Evolutionary conservation across 1,139 yeast species (phyloP).

Genomic region (Groenewaldozyma sp.): DNA sequence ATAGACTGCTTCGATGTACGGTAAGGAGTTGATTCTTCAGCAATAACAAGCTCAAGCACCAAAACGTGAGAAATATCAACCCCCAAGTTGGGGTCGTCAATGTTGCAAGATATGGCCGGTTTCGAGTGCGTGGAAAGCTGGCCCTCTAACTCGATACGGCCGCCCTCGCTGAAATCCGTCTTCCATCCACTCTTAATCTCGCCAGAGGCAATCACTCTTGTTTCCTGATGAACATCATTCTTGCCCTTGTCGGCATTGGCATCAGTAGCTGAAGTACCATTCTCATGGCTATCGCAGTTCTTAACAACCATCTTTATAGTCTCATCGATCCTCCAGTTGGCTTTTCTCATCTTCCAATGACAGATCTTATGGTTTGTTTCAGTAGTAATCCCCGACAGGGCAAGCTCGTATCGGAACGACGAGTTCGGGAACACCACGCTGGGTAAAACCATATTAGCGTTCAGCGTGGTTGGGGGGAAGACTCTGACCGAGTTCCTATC

Average conservation of each 20-base stretch:
- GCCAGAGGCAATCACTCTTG: constrained; percentile 63
- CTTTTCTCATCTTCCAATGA: constrained; percentile 88
- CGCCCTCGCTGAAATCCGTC: constrained; percentile 70
- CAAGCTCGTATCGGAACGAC: constrained; percentile 70
- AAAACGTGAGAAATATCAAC: constrained; percentile 64
- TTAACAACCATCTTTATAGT: constrained; percentile 48
- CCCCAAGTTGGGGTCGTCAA: constrained; percentile 76
- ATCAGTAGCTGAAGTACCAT: background rate
- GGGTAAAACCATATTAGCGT: constrained; percentile 80
- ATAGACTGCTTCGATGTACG: constrained; percentile 23
- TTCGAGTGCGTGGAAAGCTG: constrained; percentile 31
- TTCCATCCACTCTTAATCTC: constrained; percentile 91
- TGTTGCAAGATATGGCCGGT: constrained; percentile 66
- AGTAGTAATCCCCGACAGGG: constrained; percentile 63
- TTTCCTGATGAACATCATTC: constrained; percentile 33
- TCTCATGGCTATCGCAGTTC: constrained; percentile 13
- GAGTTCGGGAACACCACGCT: constrained; percentile 85
- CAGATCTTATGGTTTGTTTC: constrained; percentile 30
- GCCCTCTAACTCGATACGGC: constrained; percentile 57
- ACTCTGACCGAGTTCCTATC: constrained; percentile 83
- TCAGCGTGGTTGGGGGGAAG: constrained; percentile 90
- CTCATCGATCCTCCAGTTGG: constrained; percentile 89
- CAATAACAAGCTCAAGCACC: constrained; percentile 82
- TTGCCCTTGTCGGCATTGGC: constrained; percentile 7
- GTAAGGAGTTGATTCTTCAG: constrained; percentile 58